Evolutionary conservation across 2,329 filamentous ascomycete species (phyloP).

Genomic region (Cercospora sp.): DNA sequence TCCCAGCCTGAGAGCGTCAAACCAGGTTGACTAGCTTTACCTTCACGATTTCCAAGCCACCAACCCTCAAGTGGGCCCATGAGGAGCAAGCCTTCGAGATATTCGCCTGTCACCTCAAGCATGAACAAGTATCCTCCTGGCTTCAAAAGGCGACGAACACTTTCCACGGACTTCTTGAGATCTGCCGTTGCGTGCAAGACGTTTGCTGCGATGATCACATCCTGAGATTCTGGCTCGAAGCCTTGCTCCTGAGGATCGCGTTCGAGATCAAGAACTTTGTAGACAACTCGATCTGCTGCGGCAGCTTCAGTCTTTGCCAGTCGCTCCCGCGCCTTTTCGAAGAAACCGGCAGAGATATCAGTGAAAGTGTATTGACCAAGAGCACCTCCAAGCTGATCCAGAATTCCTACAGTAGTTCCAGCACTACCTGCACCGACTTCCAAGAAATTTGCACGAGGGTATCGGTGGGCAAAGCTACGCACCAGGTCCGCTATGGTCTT

Average conservation of each 20-base stretch:
- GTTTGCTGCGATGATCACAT: constrained; percentile 35
- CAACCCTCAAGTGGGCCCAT: constrained; percentile 25
- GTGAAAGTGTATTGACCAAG: constrained; percentile 51
- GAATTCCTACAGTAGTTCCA: constrained; percentile 43
- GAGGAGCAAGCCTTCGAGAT: constrained; percentile 18
- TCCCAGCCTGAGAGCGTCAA: constrained; percentile 39
- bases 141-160: constrained; percentile 33
- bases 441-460: constrained; percentile 48
- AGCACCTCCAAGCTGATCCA: constrained; percentile 35
- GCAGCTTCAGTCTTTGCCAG: constrained; percentile 14
- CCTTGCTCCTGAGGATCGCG: constrained; percentile 40
- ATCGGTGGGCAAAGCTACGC: constrained; percentile 40
- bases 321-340: constrained; percentile 40
- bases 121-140: constrained; percentile 33
- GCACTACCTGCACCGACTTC: constrained; percentile 52
- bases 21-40: constrained; percentile 33
- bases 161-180: constrained; percentile 27
- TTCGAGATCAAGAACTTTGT: constrained; percentile 38
- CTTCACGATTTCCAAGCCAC: constrained; percentile 34
- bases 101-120: constrained; percentile 29
- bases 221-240: constrained; percentile 33
- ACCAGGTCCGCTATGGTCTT: constrained; percentile 31
- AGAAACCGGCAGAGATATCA: constrained; percentile 48
- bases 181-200: constrained; percentile 33
- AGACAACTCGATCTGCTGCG: constrained; percentile 36